Evolutionary conservation across 441 rosid species (phyloP), one percentile per base, ranked within the genome.

Genomic region (Manihot esculenta): DNA sequence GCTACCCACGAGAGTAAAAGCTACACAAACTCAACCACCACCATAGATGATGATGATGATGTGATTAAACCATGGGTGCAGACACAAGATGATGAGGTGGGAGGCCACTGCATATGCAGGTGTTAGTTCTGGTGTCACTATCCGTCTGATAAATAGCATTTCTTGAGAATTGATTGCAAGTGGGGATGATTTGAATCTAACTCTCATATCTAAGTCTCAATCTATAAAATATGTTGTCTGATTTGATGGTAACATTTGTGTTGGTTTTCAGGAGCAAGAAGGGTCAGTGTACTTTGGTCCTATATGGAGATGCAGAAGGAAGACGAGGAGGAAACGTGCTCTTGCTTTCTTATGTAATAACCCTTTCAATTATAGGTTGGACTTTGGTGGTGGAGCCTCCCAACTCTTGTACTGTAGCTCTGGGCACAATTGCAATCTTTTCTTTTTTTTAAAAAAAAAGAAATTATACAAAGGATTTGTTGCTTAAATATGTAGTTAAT

Each of bases 1-100:
- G 88, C 83, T 94, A 64, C 97, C 99, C 2, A 86, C 92, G 75
- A 83, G 64, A 44, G 87, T 93, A 68, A 81, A 35, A 71, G 82
- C 3, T 35, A 84, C 21, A 53, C 60, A 70, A 68, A 71, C 66
- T 20, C 60, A 26, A 12, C 13, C 42, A 48, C 60, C 61, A 44
- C 56, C 57, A 45, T 14, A 3, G 57, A 24, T 2, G 41, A 27
- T 53, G 24, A 53, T 21, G 23, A n/a, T n/a, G 0, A 21, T 6
- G 3, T 50, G n/a, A 12, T n/a, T 7, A 5, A 17, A 54, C 8
- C 70, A 3, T 7, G 15, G 7, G 71, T 42, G 55, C 23, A 49
- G 17, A n/a, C n/a, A n/a, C n/a, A 56, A 48, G 35, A 55, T 71
- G 76, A 49, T 66, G 66, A 14, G 62, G 72, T 55, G 71, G 66